A percentile compares a stretch with the other conserved stretches of the same genome.
phyloP scores from a whole-genome alignment of 106 monocot genomes.

The Dendrobium huoshanense region DNA sequence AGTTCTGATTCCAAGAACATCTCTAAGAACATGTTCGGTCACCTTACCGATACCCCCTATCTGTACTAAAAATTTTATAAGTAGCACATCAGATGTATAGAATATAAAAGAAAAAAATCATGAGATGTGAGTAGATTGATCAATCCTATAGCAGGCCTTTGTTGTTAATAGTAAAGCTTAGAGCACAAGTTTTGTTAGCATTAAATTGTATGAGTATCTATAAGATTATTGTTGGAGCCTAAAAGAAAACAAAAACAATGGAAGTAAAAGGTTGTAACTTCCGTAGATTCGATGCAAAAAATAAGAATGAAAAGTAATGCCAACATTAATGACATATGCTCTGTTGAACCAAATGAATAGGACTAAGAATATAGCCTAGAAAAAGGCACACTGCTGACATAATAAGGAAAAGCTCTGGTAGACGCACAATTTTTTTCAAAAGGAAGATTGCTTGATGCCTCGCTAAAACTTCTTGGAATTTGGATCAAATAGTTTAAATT shows the following conservation, averaged over 20 bases:
- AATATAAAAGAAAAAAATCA: not conserved
- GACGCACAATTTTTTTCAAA: too few species aligned
- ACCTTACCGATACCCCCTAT: conserved; percentile 98
- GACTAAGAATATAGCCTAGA: too few species aligned
- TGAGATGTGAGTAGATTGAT: not conserved
- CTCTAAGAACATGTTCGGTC: conserved; percentile 74
- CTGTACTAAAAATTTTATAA: conserved; percentile 48
- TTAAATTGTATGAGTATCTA: not conserved
- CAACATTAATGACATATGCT: too few species aligned
- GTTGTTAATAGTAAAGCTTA: not conserved
- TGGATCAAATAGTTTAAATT: too few species aligned
- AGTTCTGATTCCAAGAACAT: conserved; percentile 76
- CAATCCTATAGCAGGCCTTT: not conserved
- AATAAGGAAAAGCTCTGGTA: too few species aligned
- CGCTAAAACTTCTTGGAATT: too few species aligned
- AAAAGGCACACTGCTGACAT: too few species aligned
- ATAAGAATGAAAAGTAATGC: too few species aligned
- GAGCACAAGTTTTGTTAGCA: not conserved
- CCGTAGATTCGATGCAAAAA: not conserved
- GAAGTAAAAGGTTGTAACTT: not conserved
- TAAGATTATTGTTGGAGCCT: not conserved
- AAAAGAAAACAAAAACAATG: not conserved
- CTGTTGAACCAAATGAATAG: too few species aligned
- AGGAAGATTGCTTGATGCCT: too few species aligned
- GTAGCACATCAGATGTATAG: conserved; percentile 17